Evolutionary conservation across 2,329 filamentous ascomycete genomes (phyloP), one percentile per base, ranked within the genome.

Genomic region (Alternaria sp.): DNA sequence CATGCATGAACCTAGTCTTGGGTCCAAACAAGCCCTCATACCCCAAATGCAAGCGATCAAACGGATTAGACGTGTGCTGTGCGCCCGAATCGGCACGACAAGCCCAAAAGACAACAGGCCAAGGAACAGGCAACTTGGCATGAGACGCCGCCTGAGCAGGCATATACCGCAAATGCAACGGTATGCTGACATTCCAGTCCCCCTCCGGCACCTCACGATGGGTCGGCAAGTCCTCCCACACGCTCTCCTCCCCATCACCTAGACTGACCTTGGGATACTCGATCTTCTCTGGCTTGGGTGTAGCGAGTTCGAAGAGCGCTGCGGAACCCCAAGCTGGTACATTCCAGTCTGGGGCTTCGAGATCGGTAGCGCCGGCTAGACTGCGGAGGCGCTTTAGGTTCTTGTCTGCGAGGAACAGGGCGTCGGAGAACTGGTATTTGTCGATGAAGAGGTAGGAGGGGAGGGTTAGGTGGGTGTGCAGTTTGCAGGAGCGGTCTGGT

Each of bases 91-190:
- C 86, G 0, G 90, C 87, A 8, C 87, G 84, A 75, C 95, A 98
- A 0, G 94, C 93, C 94, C 94, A 97, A 83, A 97, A 97, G 0
- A 97, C 87, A 0, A 88, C 87, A 0, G 95, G 95, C 82, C 91
- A 94, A 0, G 95, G 92, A 0, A 96, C 78, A n/a, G 88, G 82
- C 1, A 89, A 79, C 21, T 21, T 23, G 0, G 64, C 61, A 54
- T 78, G 71, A 15, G 75, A 64, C 5, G 84, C 69, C 3, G 81
- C 78, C 0, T 70, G 44, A 9, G 78, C 67, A 6, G 84, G 81
- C 5, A 97, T 85, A 77, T 97, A 98, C 30, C 95, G 91, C 4
- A 97, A 85, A 75, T 98, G 95, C 14, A 97, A 85, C 0, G 95
- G 94, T 37, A 98, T 87, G 61, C 90, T 87, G 11, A 87, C 87